Evolutionary conservation across 768 basidiomycete genomes (phyloP), one percentile per base, ranked within the genome.

Genomic region (Russula compacta): DNA sequence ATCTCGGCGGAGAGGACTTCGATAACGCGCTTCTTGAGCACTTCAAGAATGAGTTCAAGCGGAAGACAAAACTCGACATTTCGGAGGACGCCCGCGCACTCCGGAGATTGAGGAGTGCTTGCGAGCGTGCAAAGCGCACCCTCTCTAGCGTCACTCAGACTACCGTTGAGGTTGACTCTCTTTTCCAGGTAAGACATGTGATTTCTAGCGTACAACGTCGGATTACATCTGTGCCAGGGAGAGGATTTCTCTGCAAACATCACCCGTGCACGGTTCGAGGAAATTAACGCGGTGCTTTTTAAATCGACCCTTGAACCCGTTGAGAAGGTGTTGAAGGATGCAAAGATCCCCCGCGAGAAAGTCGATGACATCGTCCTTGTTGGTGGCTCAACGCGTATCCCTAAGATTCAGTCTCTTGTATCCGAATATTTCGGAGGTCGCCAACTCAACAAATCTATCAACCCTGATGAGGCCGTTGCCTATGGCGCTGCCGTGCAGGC

Each of bases 401-500:
- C 97, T 67, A 98, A 98, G 81, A 91, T 99, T 68, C 95, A 98
- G 77, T 83, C 94, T 33, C 87, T 99, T 62, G 97, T 99, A 56
- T 98, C 95, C 60, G 97, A 99, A 74, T 95, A 87, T 83, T 99
- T 99, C 74, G 91, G 91, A 75, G 94, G 93, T 64, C 93, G 95
- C 70, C 91, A 95, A 74, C 78, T 98, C 73, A 98, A 98, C 87
- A 99, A 99, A 83, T 97, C 94, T 61, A 99, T 99, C 80, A 99
- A 99, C 84, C 97, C 97, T 65, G 97, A 99, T 72, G 97, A 99
- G 80, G 97, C 97, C 70, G 97, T 99, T 69, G 97, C 97, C 52
- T 98, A 98, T 77, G 97, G 97, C 80, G 97, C 97, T 69, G 95
- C 97, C 69, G 97, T 99, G 71, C 97, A 99, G 78, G 97, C 97